Evolutionary conservation across 2,329 filamentous ascomycete species (phyloP), one percentile per base, ranked within the genome.

Genomic region (Xylariaceae sp.): DNA sequence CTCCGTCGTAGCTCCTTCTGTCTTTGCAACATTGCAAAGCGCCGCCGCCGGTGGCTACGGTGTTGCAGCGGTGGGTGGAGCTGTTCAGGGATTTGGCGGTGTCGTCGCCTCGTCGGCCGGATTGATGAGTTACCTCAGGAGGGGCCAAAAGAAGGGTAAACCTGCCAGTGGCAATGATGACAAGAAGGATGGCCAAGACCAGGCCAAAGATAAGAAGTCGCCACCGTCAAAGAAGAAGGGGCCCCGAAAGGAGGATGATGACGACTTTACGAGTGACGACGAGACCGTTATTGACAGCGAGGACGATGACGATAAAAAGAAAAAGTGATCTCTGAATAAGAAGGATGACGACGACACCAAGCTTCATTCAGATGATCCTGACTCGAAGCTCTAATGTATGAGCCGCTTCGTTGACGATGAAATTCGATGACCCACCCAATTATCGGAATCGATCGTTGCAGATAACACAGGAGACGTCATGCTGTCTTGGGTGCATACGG

Each of bases 1-100:
- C 7, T 69, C 56, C 44, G 67, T 70, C 11, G 61, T 57, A 1
- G 65, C 63, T 1, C 60, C 59, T 4, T 61, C 66, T 5, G 0
- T 60, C 1, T 70, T 69, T 44, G 67, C 68, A 1, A 64, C 64
- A 2, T 17, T 67, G 2, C 65, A 68, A 57, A 70, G 69, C 55
- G 69, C 68, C 13, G 68, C 35, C 0, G 62, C 62, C 37, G 63
- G 58, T 2, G 68, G 67, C 9, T 69, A 69, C 53, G 69, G 69
- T 3, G 62, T 60, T 6, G 64, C 68, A 2, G 54, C 57, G 6
- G 64, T 69, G 10, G 61, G 58, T 6, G 54, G 53, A 0, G 59
- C 48, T 8, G 58, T 67, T 2, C 64, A 65, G 49, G 62, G 48
- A 8, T 37, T 55, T 4, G 67, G 64, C 45, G 60, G 44, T 9